A percentile compares a stretch with the other conserved stretches of the same genome.
phyloP scores from a whole-genome alignment of 805 yeast genomes.

The Wickerhamiella musiphila region DNA sequence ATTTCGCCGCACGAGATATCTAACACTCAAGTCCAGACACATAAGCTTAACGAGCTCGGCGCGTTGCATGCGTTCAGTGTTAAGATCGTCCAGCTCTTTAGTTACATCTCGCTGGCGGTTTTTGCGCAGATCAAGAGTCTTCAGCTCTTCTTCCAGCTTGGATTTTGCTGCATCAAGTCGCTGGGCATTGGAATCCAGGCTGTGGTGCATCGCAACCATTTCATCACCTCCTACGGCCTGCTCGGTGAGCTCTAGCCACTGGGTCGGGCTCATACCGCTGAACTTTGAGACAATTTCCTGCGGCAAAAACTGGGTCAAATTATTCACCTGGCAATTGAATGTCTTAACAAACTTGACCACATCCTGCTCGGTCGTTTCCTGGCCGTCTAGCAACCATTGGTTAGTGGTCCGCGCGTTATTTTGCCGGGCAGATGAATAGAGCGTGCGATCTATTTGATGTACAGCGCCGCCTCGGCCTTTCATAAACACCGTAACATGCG shows the following conservation, averaged over 20 bases:
- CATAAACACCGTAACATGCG: conserved; percentile 7
- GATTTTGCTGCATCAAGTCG: background rate
- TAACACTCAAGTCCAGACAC: no score
- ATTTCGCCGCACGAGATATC: no score
- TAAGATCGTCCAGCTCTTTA: no score
- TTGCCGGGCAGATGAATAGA: background rate
- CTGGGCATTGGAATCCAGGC: conserved; percentile 19
- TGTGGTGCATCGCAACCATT: conserved; percentile 38
- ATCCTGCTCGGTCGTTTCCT: conserved; percentile 19
- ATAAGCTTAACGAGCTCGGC: no score
- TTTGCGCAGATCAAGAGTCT: no score
- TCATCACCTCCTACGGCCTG: conserved; percentile 45
- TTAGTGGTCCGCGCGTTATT: background rate
- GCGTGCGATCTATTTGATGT: conserved; percentile 3
- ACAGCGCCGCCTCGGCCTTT: conserved; percentile 2
- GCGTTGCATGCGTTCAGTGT: no score
- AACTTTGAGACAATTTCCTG: conserved; percentile 91
- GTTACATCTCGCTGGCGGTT: no score
- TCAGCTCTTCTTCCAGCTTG: background rate
- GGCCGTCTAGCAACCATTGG: conserved; percentile 8
- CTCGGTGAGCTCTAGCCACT: conserved; percentile 58
- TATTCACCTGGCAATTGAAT: conserved; percentile 71
- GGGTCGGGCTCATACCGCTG: conserved; percentile 63
- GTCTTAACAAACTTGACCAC: conserved; percentile 51
- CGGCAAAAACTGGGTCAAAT: conserved; percentile 84